Evolutionary conservation across 2,329 filamentous ascomycete genomes (phyloP).

Genomic region (Paecilomyces dactylethromorphus): DNA sequence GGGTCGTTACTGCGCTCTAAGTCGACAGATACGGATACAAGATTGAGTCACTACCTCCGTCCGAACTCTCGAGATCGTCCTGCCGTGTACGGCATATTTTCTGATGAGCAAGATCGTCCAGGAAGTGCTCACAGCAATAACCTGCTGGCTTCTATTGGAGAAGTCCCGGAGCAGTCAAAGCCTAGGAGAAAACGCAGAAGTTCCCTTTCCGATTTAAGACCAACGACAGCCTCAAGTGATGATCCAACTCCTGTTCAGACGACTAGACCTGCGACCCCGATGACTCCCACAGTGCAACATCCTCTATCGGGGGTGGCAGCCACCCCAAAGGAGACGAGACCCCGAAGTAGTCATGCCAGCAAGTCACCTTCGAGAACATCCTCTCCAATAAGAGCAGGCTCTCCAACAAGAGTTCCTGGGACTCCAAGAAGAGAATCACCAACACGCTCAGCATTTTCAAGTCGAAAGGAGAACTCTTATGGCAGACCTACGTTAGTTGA

Average conservation of each 20-base stretch:
- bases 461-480: slow-evolving; percentile 35
- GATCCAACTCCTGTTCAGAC: slow-evolving; percentile 31
- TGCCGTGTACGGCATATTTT: slow-evolving; percentile 42
- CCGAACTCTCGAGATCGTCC: slow-evolving; percentile 52
- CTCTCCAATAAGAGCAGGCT: slow-evolving; percentile 24
- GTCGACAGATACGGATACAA: slow-evolving; percentile 65
- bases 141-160: slow-evolving; percentile 48
- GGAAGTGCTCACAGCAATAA: slow-evolving; percentile 43
- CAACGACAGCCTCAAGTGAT: slow-evolving; percentile 57
- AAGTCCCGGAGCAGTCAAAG: slow-evolving; percentile 33
- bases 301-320: slow-evolving; percentile 22
- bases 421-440: slow-evolving; percentile 16
- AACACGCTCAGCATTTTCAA: slow-evolving; percentile 24
- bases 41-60: slow-evolving; percentile 40
- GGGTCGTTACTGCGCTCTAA: slow-evolving; percentile 62
- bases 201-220: slow-evolving; percentile 79
- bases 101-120: slow-evolving; percentile 41
- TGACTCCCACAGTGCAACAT: slow-evolving; percentile 13
- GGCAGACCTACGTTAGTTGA: slow-evolving; percentile 26
- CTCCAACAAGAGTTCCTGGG: slow-evolving; percentile 19
- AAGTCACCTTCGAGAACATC: slow-evolving; percentile 21
- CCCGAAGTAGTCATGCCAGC: slow-evolving; percentile 22
- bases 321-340: slow-evolving; percentile 21
- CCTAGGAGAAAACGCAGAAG: slow-evolving; percentile 77
- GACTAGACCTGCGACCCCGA: slow-evolving; percentile 32